Percentiles rank a stretch among this genome's conserved stretches.
Conservation (phyloP, 495 filamentous ascomycete species). For the Choiromyces venosus region DNA sequence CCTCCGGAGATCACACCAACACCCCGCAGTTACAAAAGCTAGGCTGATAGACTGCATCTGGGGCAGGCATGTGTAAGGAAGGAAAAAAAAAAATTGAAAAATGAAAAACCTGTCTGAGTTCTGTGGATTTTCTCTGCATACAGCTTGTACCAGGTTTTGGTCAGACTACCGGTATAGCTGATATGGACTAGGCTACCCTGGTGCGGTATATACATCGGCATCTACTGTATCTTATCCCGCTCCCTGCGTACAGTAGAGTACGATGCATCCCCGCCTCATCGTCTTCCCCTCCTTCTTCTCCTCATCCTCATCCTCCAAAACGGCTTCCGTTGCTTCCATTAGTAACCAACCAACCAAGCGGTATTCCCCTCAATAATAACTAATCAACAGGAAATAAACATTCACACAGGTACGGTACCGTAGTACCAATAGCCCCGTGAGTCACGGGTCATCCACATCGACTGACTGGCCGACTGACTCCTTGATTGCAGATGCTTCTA, state of each 20-base stretch:
- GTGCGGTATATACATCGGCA: background rate
- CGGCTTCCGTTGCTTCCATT: background rate
- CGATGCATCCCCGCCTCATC: background rate
- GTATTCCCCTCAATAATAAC: background rate
- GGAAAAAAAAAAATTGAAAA: background rate
- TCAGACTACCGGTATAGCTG: background rate
- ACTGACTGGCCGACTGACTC: background rate
- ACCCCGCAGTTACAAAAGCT: background rate
- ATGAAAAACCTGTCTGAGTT: background rate
- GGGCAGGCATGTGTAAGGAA: background rate
- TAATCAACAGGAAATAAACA: background rate
- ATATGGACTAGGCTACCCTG: background rate
- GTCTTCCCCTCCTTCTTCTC: background rate
- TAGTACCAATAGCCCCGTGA: background rate
- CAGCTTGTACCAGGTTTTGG: background rate
- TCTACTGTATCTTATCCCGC: conserved; percentile 3
- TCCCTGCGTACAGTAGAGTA: background rate
- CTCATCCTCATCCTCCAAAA: background rate
- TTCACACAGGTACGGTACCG: background rate
- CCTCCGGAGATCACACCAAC: background rate
- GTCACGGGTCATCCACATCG: background rate
- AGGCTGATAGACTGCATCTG: background rate
- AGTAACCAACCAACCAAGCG: background rate
- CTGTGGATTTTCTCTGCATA: background rate
- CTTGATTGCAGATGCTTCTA: background rate